phyloP scores from a whole-genome alignment of 176 grass and related monocot genomes.

The Avena atlantica region DNA sequence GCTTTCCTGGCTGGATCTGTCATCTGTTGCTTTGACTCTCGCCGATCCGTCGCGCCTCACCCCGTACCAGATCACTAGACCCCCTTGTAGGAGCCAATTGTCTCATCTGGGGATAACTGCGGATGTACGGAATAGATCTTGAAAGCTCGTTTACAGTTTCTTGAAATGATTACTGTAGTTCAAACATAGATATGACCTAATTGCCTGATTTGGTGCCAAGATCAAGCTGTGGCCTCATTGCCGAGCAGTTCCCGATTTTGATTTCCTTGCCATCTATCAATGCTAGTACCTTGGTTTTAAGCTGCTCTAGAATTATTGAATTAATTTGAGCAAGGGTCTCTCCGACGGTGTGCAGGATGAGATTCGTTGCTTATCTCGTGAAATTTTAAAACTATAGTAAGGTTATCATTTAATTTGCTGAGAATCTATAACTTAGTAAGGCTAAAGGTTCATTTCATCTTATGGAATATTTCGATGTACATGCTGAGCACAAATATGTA shows the following conservation, averaged over 20 bases:
- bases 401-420: neutral
- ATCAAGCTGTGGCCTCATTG: constrained; percentile 5
- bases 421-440: neutral
- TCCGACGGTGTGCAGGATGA: neutral
- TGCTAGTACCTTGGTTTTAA: constrained; percentile 4
- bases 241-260: neutral
- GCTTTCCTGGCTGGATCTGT: constrained; percentile 19
- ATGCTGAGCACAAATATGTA: neutral
- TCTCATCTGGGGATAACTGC: neutral
- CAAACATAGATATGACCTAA: neutral
- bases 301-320: neutral
- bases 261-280: neutral
- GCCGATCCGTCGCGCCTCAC: neutral
- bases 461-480: neutral
- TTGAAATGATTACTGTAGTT: neutral
- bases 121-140: neutral
- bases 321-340: neutral
- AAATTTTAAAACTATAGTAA: neutral
- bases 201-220: constrained; percentile 6
- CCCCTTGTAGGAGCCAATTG: neutral
- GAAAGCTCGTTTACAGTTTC: neutral
- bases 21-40: neutral
- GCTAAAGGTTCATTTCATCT: neutral
- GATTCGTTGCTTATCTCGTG: neutral
- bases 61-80: neutral